Conservation (phyloP, 2,329 filamentous ascomycete genomes). For the Aureobasidium sp. region DNA sequence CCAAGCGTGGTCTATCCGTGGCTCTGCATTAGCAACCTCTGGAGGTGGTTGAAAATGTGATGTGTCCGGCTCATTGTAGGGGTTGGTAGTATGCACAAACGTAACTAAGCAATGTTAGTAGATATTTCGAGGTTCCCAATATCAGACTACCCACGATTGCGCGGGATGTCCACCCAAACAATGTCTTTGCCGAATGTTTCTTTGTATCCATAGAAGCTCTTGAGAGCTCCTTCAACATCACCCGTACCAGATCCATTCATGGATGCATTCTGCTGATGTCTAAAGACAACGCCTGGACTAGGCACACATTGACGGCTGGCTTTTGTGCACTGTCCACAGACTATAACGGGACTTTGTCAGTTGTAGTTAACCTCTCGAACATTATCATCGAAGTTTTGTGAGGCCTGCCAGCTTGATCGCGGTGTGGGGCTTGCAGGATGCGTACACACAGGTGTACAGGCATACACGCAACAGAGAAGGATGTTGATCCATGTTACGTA, state of each 20-base stretch:
- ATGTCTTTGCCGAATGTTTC: constrained; percentile 54
- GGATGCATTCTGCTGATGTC: constrained; percentile 60
- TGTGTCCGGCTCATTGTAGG: constrained; percentile 42
- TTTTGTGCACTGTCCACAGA: constrained; percentile 52
- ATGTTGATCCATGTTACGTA: background rate
- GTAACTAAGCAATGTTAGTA: constrained; percentile 36
- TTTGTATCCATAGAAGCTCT: constrained; percentile 57
- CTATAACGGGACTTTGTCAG: background rate
- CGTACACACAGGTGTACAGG: too few species aligned
- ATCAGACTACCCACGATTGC: constrained; percentile 36
- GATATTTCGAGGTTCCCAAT: background rate
- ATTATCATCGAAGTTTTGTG: background rate
- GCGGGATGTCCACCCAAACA: constrained; percentile 55
- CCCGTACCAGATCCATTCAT: constrained; percentile 48
- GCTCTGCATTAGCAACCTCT: background rate
- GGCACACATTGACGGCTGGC: constrained; percentile 52
- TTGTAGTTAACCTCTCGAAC: background rate
- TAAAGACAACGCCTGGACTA: constrained; percentile 55
- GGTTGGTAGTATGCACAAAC: constrained; percentile 54
- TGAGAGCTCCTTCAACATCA: constrained; percentile 39
- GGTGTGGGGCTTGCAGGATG: background rate
- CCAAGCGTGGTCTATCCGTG: background rate
- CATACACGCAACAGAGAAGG: background rate
- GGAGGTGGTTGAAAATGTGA: background rate
- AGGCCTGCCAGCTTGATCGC: background rate